Evolutionary conservation across 2,329 filamentous ascomycete species (phyloP).

Genomic region (Alternaria postmessia): DNA sequence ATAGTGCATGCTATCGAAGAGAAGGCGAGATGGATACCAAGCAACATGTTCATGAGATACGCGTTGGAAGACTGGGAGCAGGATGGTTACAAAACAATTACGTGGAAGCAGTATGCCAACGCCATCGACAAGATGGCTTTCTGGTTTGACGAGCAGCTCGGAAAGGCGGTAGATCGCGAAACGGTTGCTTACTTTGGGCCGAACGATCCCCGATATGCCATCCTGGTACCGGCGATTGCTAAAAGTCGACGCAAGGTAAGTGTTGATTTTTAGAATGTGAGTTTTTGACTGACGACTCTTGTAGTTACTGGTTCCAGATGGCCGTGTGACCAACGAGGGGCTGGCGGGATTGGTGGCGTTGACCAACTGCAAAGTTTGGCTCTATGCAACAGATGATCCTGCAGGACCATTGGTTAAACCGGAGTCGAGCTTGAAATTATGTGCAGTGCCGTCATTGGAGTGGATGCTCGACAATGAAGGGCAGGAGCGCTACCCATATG

Average conservation of each 20-base stretch:
- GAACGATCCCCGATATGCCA: neutral
- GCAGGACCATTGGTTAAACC: neutral
- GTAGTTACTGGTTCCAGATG: neutral
- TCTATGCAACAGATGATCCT: neutral
- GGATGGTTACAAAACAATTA: neutral
- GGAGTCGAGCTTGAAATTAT: neutral
- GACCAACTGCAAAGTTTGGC: neutral
- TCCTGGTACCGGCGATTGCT: neutral
- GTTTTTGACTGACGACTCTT: neutral
- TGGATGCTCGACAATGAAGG: neutral
- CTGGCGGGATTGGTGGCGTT: neutral
- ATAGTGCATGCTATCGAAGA: constrained; percentile 24
- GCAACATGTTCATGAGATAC: no score
- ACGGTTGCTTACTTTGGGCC: neutral
- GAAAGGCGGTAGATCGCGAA: neutral
- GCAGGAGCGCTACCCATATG: neutral
- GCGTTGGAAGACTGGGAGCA: neutral
- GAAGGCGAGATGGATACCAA: constrained; percentile 20
- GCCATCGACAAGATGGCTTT: neutral
- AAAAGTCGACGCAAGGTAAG: neutral
- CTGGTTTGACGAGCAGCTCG: neutral
- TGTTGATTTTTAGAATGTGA: neutral
- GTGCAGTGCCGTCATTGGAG: neutral
- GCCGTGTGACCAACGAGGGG: neutral
- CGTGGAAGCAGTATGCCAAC: neutral